Base-by-base conservation (phyloP, 1,284 basidiomycete genomes). In the Leccinum ponderosum region DNA sequence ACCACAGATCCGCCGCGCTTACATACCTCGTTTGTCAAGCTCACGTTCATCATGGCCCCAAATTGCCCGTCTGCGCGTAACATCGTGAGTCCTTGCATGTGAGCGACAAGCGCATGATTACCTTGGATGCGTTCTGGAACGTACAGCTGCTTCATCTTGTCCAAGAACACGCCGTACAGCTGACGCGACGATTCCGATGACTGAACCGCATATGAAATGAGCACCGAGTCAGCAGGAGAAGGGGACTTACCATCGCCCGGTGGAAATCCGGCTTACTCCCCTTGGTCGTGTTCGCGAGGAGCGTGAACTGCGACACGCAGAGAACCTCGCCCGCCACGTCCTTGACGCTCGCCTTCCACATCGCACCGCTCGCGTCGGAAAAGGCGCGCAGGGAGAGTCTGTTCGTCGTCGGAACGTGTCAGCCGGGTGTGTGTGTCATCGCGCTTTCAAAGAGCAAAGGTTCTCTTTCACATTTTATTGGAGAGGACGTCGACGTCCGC, bases 11-110 rank as follows among this genome's bases (percentile, higher is more conserved):
- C 4, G 27, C 15, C 8, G 39, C 9, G 17, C 37, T 9, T 53
- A 71, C 80, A 59, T 74, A 91, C 93, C 78, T 96, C 94, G 73
- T 97, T 97, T 39, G 83, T 89, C 58, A 96, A 76, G 62, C 81
- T 85, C 55, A 97, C 93, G 61, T 88, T 83, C 94, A 96, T 96
- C 94, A 95, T 95, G 4, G 94, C 94, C 35, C 94, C 94, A 73
- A 97, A 96, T 68, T 81, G 81, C n/a, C 94, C 94, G 73, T 95
- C 93, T 95, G 56, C 42, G 53, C 27, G 6, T 14, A 25, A 31
- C 8, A 25, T 3, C 15, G 52, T 37, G 57, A 62, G 62, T 61
- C 31, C 8, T 39, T 39, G 17, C 27, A 2, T 37, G 7, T 20
- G 17, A 20, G 17, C 9, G 15, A 31, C 57, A 20, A 33, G 67